Evolutionary conservation across 345 rosid genomes (phyloP).

Genomic region (Eucalyptus leucophloia): DNA sequence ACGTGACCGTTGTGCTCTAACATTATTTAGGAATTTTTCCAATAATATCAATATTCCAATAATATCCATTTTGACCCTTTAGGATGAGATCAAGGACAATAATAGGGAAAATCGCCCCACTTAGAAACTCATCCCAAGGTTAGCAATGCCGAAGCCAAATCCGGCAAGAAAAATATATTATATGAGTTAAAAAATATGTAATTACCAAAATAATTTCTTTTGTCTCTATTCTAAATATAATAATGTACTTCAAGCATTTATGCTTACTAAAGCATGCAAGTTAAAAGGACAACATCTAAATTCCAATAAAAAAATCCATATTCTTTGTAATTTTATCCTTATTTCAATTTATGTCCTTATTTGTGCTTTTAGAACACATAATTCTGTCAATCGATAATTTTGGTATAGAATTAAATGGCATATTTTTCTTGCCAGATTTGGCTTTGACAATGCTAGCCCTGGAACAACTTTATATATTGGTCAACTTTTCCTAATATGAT

Average conservation of each 20-base stretch:
- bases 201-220: neutral
- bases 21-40: neutral
- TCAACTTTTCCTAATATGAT: neutral
- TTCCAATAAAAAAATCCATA: neutral
- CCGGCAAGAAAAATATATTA: neutral
- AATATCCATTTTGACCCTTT: conserved; percentile 4
- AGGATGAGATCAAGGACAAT: neutral
- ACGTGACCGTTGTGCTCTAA: neutral
- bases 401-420: neutral
- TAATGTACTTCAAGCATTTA: neutral
- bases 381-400: neutral
- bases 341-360: neutral
- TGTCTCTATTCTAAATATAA: neutral
- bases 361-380: neutral
- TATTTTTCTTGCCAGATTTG: neutral
- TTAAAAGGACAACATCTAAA: neutral
- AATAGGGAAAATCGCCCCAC: neutral
- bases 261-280: neutral
- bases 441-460: neutral
- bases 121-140: neutral
- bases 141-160: neutral
- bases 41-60: neutral
- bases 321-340: neutral
- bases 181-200: too few species aligned
- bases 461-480: neutral